Evolutionary conservation across 371 early-diverging fungal species (phyloP), one percentile per base, ranked within the genome.

Genomic region (Mortierella sp.): DNA sequence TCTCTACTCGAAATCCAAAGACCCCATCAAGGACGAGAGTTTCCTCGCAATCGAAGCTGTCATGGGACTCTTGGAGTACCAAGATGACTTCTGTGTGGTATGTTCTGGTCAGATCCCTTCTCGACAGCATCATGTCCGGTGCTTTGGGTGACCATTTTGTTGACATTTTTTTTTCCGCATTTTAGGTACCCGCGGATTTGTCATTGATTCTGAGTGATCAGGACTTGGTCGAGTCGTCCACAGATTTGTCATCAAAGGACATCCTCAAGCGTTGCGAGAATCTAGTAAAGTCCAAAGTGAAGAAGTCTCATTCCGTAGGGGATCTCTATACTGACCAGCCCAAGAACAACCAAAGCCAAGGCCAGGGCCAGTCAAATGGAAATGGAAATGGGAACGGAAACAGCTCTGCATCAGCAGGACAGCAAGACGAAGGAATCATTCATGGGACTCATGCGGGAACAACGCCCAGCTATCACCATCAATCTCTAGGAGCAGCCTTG

Each of bases 1-100:
- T 7, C 80, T 97, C 43, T 96, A 95, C 64, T 88, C 92, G 15
- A 93, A 93, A 55, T 85, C 84, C 49, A 93, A 93, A 70, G 94
- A 93, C 69, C 92, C 93, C 12, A 80, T 86, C 21, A 90, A 92
- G 51, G 92, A 92, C 60, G 87, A 87, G 39, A 92, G 93, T 11
- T 87, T 91, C 51, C 80, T 86, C 61, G 91, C 93, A 4, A 93
- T 95, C 50, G 87, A 87, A 46, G 88, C 90, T 5, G 87, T 95
- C 12, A 81, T 88, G 78, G 87, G 88, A 69, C 76, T 97, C 14
- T 68, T 95, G 67, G 79, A 85, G 42, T 82, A 89, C 59, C 92
- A 93, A 50, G 92, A 94, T 60, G 86, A 86, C 31, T 87, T 95
- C 56, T 90, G 94, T 78, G 83, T 87, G 58, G 88, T 92, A 62